phyloP scores from a whole-genome alignment of 306 rosid species.

The Nissolia schottii region DNA sequence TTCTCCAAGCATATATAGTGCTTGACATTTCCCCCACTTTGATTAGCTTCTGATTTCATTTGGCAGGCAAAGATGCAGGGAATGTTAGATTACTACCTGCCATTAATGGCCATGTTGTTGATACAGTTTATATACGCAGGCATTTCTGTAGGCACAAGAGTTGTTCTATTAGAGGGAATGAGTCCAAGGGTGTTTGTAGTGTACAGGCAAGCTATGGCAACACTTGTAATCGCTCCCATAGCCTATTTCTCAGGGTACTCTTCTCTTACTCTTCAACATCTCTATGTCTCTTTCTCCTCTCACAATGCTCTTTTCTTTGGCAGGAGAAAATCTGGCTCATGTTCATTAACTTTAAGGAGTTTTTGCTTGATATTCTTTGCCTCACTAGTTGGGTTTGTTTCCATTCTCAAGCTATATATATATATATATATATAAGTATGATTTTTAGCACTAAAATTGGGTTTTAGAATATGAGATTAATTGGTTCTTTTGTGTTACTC shows the following conservation, averaged over 20 bases:
- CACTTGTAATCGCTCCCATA: slow-evolving; percentile 39
- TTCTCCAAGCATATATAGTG: background rate
- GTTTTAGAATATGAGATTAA: background rate
- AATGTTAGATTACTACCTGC: slow-evolving; percentile 21
- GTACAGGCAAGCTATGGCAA: slow-evolving; percentile 49
- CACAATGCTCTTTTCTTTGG: background rate
- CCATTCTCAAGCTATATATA: background rate
- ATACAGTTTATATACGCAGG: slow-evolving; percentile 41
- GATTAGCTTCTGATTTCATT: background rate
- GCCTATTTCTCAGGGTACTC: slow-evolving; percentile 43
- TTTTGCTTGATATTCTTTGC: slow-evolving; percentile 41
- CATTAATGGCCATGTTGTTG: slow-evolving; percentile 40
- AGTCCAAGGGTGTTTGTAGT: slow-evolving; percentile 49
- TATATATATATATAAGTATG: background rate
- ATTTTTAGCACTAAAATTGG: background rate
- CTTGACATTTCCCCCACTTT: background rate
- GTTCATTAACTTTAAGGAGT: slow-evolving; percentile 38
- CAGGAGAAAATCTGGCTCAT: slow-evolving; percentile 33
- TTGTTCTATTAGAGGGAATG: slow-evolving; percentile 46
- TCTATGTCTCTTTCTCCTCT: background rate
- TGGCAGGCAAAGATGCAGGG: slow-evolving; percentile 22
- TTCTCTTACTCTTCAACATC: no score
- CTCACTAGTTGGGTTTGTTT: slow-evolving; percentile 52
- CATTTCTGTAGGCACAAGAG: slow-evolving; percentile 31
- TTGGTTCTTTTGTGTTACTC: background rate